Base-by-base conservation (phyloP, 495 filamentous ascomycete genomes). In the Letharia columbiana region DNA sequence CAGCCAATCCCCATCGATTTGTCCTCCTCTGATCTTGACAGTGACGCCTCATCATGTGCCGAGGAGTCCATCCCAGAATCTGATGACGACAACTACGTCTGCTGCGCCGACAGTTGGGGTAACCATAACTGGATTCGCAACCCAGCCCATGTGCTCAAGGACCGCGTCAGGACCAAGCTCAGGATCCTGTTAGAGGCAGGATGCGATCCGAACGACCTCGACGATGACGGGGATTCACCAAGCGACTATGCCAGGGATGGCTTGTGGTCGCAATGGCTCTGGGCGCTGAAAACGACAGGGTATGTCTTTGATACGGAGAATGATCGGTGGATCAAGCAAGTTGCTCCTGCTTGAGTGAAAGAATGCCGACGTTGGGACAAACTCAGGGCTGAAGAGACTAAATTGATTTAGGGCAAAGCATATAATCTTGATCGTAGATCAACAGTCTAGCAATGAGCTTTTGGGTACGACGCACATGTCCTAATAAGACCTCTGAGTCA, bases 221-320 rank as follows among this genome's bases (percentile, higher is more conserved):
- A 60, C n/a, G 40, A 60, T 18, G 37, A 35, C 18, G 58, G 58
- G 20, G 15, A 18, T 4, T 60, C 58, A 40, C 58, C 58, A 1
- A 60, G 58, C 4, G 58, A 42, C 35, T 60, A 60, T 60, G 58
- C 58, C n/a, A 37, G 39, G 31, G 37, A 23, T 20, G 35, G 58
- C 18, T 40, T 60, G 20, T 60, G 58, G 58, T 13, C 35, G 37
- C 17, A 41, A 18, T 60, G 58, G 58, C 37, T 35, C 37, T 60
- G 58, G 58, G 58, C 39, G 15, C 59, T 61, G n/a, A 18, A 44
- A 23, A 17, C n/a, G 59, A 41, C 59, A 23, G 59, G 39, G 23
- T 33, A 61, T n/a, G 35, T 44, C 13, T 61, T 41, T 61, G 40
- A 61, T 61, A 39, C 15, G 13, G 41, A 13, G n/a, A 18, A 28